Evolutionary conservation across 306 rosid genomes (phyloP), one percentile per base, ranked within the genome.

Genomic region (Hippophae rhamnoides): DNA sequence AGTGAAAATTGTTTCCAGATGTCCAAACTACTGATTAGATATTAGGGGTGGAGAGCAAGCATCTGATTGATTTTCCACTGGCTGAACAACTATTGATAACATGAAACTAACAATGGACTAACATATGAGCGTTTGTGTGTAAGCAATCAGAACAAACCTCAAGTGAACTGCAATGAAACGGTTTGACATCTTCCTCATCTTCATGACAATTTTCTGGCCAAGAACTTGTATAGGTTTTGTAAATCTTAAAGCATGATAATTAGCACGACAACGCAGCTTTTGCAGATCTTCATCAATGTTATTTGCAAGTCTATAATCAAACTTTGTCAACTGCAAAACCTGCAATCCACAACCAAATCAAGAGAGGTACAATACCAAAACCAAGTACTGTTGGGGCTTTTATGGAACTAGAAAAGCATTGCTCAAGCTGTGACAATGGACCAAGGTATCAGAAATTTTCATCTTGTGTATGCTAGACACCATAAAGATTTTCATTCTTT

Each of bases 321-420:
- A 93, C 81, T 93, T 93, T 0, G 99, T 93, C 77, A 93, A 78
- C 62, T 93, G 99, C 56, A 93, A 54, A 71, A 93, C 99, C 97
- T 88, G 90, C 66, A 67, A 31, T 31, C 38, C 38, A 31, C 38
- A 31, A 31, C 3, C 38, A 31, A 31, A 31, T 60, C 47, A 56
- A n/a, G 31, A 41, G 52, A 18, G 26, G 1, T 25, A 13, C 23
- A 6, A 31, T 31, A 31, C 38, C 3, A 31, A 38, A 41, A 38
- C 54, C 44, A 57, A 6, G 44, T 46, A 7, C 3, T 12, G 41
- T 38, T 54, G 5, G 23, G 27, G 13, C 9, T 14, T 43, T 41
- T 23, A 31, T 6, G 27, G 10, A 18, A 47, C 12, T 26, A 54
- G 38, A 31, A 31, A 31, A 4, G 38, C 38, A 31, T 31, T 13